Evolutionary conservation across 371 early-diverging fungal species (phyloP).

Genomic region (Capillidium heterosporum): DNA sequence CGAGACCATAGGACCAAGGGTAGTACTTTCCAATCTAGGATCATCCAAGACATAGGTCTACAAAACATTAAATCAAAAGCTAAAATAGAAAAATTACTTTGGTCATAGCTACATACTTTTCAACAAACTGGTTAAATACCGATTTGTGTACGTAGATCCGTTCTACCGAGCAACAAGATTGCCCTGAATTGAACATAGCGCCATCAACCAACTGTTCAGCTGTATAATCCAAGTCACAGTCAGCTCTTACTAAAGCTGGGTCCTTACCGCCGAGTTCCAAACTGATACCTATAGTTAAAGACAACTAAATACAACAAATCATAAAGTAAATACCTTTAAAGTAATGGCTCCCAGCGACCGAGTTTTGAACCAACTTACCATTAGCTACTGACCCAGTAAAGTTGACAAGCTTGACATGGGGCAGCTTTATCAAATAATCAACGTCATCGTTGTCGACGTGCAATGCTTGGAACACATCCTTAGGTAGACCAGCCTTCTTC

Average conservation of each 20-base stretch:
- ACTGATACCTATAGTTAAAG: conserved; percentile 25
- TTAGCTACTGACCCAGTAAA: conserved; percentile 72
- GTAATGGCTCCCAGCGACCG: conserved; percentile 38
- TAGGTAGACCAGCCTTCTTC: conserved; percentile 47
- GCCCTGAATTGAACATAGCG: conserved; percentile 70
- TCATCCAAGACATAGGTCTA: conserved; percentile 38
- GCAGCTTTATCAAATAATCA: conserved; percentile 33
- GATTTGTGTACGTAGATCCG: conserved; percentile 64
- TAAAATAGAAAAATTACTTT: conserved; percentile 17
- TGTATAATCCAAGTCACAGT: conserved; percentile 49
- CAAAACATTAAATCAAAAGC: background rate
- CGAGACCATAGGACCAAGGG: conserved; percentile 65
- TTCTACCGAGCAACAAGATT: conserved; percentile 68
- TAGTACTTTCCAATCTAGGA: conserved; percentile 39
- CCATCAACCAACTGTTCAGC: conserved; percentile 64
- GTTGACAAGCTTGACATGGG: conserved; percentile 43
- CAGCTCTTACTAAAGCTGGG: conserved; percentile 64
- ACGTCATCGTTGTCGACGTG: conserved; percentile 37
- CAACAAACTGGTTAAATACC: conserved; percentile 53
- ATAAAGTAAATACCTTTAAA: conserved; percentile 16
- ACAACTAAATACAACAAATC: background rate
- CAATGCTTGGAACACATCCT: conserved; percentile 41
- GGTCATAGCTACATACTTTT: conserved; percentile 37
- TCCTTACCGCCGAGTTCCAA: conserved; percentile 80
- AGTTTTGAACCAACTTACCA: conserved; percentile 41